phyloP scores from a whole-genome alignment of 225 moss, liverwort and hornwort genomes.

The Physcomitrium patens region DNA sequence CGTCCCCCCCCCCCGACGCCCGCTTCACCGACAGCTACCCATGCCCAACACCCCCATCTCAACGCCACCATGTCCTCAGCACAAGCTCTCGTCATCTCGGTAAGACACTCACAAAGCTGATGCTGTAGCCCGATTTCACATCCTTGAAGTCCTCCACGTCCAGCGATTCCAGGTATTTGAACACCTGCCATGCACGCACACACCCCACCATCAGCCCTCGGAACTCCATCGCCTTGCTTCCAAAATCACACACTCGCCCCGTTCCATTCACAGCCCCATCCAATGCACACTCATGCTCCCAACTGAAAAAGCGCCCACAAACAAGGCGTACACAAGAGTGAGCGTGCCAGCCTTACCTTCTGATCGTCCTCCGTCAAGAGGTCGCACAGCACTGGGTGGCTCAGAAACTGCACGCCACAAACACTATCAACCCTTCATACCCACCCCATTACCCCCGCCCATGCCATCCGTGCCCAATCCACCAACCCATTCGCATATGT shows the following conservation, averaged over 20 bases:
- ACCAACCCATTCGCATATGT: neutral
- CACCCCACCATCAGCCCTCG: neutral
- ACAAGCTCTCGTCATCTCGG: neutral
- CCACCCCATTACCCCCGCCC: neutral
- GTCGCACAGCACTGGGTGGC: slow-evolving; percentile 93
- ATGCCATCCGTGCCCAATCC: neutral
- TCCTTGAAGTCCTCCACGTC: slow-evolving; percentile 99
- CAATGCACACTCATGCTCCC: neutral
- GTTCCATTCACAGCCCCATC: neutral
- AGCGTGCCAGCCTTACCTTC: slow-evolving; percentile 53
- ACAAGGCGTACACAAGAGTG: slow-evolving; percentile 4
- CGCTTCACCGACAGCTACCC: neutral
- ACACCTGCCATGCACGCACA: slow-evolving; percentile 60
- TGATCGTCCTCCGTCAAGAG: slow-evolving; percentile 94
- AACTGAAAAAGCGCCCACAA: neutral
- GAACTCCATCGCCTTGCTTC: neutral
- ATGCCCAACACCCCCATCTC: neutral
- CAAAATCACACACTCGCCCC: neutral
- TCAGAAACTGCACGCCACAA: slow-evolving; percentile 78
- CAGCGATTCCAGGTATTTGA: slow-evolving; percentile 89
- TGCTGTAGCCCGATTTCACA: slow-evolving; percentile 97
- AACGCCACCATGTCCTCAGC: neutral
- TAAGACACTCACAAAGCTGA: slow-evolving; percentile 79
- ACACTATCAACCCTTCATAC: neutral
- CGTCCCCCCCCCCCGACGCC: neutral